Conservation (phyloP, 768 basidiomycete genomes). For the Kwoniella shandongensis region DNA sequence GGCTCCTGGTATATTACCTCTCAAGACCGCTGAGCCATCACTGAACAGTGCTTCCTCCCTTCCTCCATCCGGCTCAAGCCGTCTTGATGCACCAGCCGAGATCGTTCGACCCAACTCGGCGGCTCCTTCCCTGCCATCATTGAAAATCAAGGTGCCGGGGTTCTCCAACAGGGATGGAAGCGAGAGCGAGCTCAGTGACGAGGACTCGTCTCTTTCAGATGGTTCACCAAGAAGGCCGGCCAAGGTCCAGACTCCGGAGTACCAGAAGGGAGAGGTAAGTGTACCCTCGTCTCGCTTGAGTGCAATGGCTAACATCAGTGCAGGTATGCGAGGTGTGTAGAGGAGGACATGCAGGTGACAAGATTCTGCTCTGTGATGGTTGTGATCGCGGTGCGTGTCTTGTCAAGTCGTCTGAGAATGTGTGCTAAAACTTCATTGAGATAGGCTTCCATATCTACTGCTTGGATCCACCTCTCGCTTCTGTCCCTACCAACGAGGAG, state of each 20-base stretch:
- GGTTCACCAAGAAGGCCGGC: constrained; percentile 13
- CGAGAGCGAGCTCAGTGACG: constrained; percentile 46
- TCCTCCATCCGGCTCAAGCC: not conserved
- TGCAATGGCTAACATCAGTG: not conserved
- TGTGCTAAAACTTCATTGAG: not conserved
- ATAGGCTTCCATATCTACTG: constrained; percentile 96
- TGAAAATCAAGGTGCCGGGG: constrained; percentile 42
- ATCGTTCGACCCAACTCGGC: constrained; percentile 6
- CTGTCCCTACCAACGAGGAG: constrained; percentile 79
- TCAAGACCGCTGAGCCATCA: not conserved
- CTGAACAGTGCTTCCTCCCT: not conserved
- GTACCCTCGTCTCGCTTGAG: not conserved
- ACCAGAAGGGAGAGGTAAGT: constrained; percentile 49
- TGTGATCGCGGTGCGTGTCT: constrained; percentile 82
- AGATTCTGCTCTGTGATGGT: constrained; percentile 88
- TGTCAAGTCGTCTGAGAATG: constrained; percentile 35
- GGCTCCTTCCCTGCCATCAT: constrained; percentile 11
- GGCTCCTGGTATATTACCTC: not conserved
- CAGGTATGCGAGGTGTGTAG: constrained; percentile 87
- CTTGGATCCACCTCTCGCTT: constrained; percentile 80
- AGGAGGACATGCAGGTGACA: constrained; percentile 79
- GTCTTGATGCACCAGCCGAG: constrained; percentile 10
- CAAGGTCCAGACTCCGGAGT: constrained; percentile 15
- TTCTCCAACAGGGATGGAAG: constrained; percentile 38
- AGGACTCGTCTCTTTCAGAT: constrained; percentile 24